Evolutionary conservation across 2,329 filamentous ascomycete species (phyloP), one percentile per base, ranked within the genome.

Genomic region (Fusarium tanahbumbuense): DNA sequence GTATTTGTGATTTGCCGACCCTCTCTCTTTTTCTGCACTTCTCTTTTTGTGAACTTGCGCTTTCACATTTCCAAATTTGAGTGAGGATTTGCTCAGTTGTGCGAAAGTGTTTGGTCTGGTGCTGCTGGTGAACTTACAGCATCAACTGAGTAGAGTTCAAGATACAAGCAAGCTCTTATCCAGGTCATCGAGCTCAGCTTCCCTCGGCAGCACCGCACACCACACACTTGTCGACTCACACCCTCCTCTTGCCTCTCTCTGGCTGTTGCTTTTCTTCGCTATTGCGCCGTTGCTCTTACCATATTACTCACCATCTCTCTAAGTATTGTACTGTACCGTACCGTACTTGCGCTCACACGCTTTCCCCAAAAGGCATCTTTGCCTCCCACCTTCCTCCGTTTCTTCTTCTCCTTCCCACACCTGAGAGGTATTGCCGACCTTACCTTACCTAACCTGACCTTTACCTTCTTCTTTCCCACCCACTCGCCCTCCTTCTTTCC

Each of bases 351-450:
- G 59, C 63, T 64, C 61, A 67, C 71, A 65, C 72, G 65, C 73
- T 64, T 71, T 75, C 64, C 69, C 73, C 71, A 64, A 75, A 66
- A 75, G 63, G 62, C 64, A 70, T 73, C 63, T 67, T 73, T 75
- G 73, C 73, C 73, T 75, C 73, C 73, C 73, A 74, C 69, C 69
- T 75, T 73, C 69, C 58, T 71, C 67, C 60, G 59, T 68, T 67
- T 63, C 63, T 73, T 70, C 67, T 67, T 61, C 68, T 56, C 34
- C 18, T 63, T 58, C 45, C 50, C 44, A 59, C 65, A 66, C 66
- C 61, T 60, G 58, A 69, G 54, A 69, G 69, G 64, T 71, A 55
- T 61, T 61, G 61, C 70, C 68, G 62, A 54, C 55, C 59, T 61
- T 69, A 68, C 49, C 62, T 67, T 25, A 52, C 70, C 62, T 64